These are phyloP conservation scores for Suaeda aralocaspica DNA, from an alignment of 148 eudicot genomes.

Conservation along the genomic window DNA sequence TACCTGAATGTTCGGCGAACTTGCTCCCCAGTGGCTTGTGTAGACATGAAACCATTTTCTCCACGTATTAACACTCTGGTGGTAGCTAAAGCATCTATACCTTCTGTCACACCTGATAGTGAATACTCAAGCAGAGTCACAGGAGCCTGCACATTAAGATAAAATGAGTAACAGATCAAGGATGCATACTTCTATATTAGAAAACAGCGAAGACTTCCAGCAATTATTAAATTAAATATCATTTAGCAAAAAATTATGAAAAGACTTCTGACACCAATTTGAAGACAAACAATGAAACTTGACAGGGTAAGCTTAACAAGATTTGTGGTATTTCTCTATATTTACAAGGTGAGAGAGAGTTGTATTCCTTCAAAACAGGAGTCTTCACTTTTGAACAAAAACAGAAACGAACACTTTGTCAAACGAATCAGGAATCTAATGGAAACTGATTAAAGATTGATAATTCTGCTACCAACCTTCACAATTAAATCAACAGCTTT, in stretches of 20 bases:
- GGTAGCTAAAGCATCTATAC: slow-evolving; percentile 88
- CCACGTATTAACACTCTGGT: slow-evolving; percentile 73
- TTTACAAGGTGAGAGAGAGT: too few relatives aligned
- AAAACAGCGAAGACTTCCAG: not conserved
- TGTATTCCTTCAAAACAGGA: not conserved
- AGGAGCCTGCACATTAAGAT: slow-evolving; percentile 50
- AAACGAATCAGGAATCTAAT: not conserved
- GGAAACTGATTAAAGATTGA: not conserved
- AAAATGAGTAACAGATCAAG: slow-evolving; percentile 12
- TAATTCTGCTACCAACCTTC: slow-evolving; percentile 42
- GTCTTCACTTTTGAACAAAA: not conserved
- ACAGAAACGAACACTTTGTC: not conserved
- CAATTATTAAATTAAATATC: not conserved
- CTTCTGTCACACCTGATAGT: slow-evolving; percentile 71
- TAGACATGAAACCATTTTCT: slow-evolving; percentile 45
- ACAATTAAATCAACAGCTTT: slow-evolving; percentile 84
- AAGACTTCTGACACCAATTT: not conserved
- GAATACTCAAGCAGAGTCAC: slow-evolving; percentile 87
- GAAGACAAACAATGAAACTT: not conserved
- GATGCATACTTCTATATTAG: not conserved
- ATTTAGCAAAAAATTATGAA: not conserved
- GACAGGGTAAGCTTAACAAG: too few relatives aligned
- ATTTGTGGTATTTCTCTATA: too few relatives aligned
- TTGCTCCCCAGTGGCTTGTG: slow-evolving; percentile 62
- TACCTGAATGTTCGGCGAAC: slow-evolving; percentile 68